phyloP scores from a whole-genome alignment of 1,139 yeast genomes.

The Geotrichum klebahnii region DNA sequence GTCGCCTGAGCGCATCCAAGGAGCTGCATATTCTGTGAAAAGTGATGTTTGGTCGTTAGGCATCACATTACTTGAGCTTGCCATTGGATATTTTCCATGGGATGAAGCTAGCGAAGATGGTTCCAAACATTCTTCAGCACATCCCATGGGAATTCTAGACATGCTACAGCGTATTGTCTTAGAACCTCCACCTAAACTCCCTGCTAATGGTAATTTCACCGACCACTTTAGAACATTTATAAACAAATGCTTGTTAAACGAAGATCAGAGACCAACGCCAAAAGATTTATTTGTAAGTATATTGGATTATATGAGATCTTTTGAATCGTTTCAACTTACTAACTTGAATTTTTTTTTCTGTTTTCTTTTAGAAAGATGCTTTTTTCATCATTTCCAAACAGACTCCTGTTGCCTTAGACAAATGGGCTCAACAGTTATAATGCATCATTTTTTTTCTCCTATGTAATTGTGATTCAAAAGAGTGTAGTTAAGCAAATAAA shows the following conservation, averaged over 20 bases:
- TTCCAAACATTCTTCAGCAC: constrained; percentile 32
- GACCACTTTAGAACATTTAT: constrained; percentile 57
- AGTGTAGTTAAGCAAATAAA: background rate
- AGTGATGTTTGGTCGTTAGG: constrained; percentile 98
- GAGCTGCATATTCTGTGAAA: constrained; percentile 84
- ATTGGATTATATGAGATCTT: background rate
- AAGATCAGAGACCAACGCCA: constrained; percentile 58
- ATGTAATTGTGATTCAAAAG: background rate
- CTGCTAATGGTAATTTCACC: constrained; percentile 42
- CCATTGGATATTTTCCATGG: constrained; percentile 72
- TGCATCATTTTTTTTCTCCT: background rate
- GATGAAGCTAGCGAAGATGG: constrained; percentile 38
- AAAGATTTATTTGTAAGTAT: constrained; percentile 46
- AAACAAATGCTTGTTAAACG: constrained; percentile 67
- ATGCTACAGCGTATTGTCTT: constrained; percentile 86
- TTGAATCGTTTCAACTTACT: background rate
- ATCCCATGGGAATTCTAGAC: constrained; percentile 86
- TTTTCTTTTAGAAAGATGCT: constrained; percentile 37
- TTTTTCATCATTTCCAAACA: constrained; percentile 47
- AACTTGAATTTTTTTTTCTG: background rate
- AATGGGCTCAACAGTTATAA: constrained; percentile 46
- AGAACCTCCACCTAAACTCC: constrained; percentile 80
- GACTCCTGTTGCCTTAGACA: constrained; percentile 45
- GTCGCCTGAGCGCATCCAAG: constrained; percentile 97
- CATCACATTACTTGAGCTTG: constrained; percentile 78